Evolutionary conservation across 345 rosid species (phyloP), one percentile per base, ranked within the genome.

Genomic region (Sonneratia caseolaris): DNA sequence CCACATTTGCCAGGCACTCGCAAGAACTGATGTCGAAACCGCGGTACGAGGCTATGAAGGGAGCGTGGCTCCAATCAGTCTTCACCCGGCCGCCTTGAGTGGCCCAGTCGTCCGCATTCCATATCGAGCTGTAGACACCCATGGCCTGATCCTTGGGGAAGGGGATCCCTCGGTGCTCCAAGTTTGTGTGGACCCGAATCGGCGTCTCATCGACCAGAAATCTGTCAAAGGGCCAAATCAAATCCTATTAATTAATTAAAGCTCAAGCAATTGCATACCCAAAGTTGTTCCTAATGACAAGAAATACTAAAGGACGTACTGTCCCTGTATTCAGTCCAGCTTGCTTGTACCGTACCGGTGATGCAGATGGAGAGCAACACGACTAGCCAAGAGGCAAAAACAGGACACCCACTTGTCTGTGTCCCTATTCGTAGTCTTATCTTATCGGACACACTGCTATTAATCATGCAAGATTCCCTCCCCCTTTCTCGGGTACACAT

Each of bases 71-170:
- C 99, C 98, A 96, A 57, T 96, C 97, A 0, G 99, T 96, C 84
- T 96, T 96, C 10, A 96, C 81, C 57, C 88, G 83, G 10, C 99
- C 99, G 37, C 99, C 99, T 67, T 91, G 99, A 0, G 99, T 96
- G 2, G 99, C 99, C 99, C 99, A 96, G 76, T 96, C 98, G 70
- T 96, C 99, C 1, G 99, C 99, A 14, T 96, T 96, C 99, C 99
- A 96, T 43, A 96, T 92, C 15, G 99, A 96, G 77, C 99, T 96
- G 85, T 91, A 92, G 0, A 91, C 93, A 1, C 99, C 96, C 99
- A 96, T 96, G 15, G 97, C 79, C 73, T 96, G 99, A 71, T 92
- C 96, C 85, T 85, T 96, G 0, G 98, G 98, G 72, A 81, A 96
- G 2, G 98, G 92, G 21, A 96, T 84, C 35, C 98, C 99, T 57